Evolutionary conservation across 352 stramenopile species (phyloP).

Genomic region (Pythium dissimile): DNA sequence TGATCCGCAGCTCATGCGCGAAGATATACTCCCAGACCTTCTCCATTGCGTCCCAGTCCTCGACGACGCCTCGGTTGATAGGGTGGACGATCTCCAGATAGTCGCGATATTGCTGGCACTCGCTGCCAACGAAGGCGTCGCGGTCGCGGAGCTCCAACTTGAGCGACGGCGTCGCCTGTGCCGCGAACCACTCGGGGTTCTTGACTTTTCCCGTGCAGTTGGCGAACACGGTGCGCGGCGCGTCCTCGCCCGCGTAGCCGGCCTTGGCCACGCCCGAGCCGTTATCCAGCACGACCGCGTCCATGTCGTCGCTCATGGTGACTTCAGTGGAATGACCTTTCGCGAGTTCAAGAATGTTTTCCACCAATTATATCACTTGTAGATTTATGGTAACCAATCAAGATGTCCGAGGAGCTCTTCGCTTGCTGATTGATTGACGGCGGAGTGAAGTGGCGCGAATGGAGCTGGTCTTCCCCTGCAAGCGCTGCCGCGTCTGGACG

Average conservation of each 20-base stretch:
- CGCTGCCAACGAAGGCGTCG: conserved; percentile 60
- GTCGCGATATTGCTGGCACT: conserved; percentile 68
- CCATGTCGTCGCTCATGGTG: conserved; percentile 34
- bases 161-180: conserved; percentile 43
- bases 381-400: conserved; percentile 26
- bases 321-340: conserved; percentile 26
- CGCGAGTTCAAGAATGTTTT: conserved; percentile 4
- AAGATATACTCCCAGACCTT: conserved; percentile 86
- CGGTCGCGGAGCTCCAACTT: conserved; percentile 69
- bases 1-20: conserved; percentile 66
- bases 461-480: conserved; percentile 6
- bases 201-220: conserved; percentile 65
- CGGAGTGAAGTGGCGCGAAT: conserved; percentile 6
- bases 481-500: conserved; percentile 30
- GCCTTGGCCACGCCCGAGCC: conserved; percentile 80
- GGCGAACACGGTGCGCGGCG: conserved; percentile 67
- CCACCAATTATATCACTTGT: conserved; percentile 9
- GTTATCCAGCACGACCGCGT: conserved; percentile 86
- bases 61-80: conserved; percentile 71
- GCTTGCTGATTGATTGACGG: too few relatives aligned
- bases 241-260: conserved; percentile 84
- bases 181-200: conserved; percentile 79
- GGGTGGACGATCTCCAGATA: conserved; percentile 68
- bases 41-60: conserved; percentile 86
- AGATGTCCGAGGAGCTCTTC: too few relatives aligned